A percentile compares a stretch with the other conserved stretches of the same genome.
These are phyloP conservation scores for Cladosporium halotolerans DNA, from an alignment of 2,329 filamentous ascomycete species.

Conservation along the genomic window DNA sequence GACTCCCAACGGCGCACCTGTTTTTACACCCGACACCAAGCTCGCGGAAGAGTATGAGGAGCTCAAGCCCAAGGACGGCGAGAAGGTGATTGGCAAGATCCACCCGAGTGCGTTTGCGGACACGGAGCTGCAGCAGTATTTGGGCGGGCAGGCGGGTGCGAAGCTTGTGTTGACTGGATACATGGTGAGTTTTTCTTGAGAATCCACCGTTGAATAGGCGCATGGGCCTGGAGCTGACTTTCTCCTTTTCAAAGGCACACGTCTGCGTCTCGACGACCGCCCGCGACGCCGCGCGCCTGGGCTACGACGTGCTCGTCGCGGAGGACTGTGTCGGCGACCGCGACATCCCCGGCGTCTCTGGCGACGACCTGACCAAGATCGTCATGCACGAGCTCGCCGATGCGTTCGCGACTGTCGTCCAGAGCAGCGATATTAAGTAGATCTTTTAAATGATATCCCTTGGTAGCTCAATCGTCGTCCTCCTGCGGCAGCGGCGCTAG, in stretches of 20 bases:
- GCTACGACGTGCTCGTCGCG: constrained; percentile 57
- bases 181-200: constrained; percentile 36
- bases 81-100: constrained; percentile 55
- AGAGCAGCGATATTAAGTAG: constrained; percentile 43
- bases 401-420: constrained; percentile 56
- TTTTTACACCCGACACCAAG: constrained; percentile 58
- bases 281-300: constrained; percentile 53
- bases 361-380: constrained; percentile 48
- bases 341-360: constrained; percentile 57
- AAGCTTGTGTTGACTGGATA: constrained; percentile 59
- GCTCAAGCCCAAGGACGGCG: constrained; percentile 47
- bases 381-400: constrained; percentile 56
- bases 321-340: constrained; percentile 60
- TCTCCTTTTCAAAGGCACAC: constrained; percentile 45
- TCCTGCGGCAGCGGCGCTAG: constrained; percentile 17
- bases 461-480: constrained; percentile 15
- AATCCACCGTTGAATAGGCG: neutral
- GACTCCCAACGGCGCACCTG: constrained; percentile 54
- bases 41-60: constrained; percentile 58
- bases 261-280: constrained; percentile 60
- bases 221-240: no score
- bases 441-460: neutral
- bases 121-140: constrained; percentile 51
- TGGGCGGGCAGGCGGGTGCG: constrained; percentile 46
- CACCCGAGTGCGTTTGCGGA: constrained; percentile 55